Evolutionary conservation across 1,284 basidiomycete genomes (phyloP).

Genomic region (Chondrostereum purpureum): DNA sequence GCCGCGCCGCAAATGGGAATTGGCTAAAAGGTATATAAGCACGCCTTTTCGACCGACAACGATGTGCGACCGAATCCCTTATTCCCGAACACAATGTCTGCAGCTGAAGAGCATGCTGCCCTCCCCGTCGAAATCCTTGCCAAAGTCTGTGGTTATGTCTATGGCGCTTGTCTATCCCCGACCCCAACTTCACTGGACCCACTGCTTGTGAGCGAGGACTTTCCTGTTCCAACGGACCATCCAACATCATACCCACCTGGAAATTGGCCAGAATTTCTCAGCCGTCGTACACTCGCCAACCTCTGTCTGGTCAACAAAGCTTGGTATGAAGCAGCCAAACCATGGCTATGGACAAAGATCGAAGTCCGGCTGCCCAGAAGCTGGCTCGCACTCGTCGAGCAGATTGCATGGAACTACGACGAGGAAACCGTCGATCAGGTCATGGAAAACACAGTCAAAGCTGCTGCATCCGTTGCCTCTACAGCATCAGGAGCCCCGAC

Average conservation of each 20-base stretch:
- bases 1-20: too few relatives aligned
- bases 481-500: conserved; percentile 32
- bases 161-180: conserved; percentile 52
- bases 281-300: conserved; percentile 55
- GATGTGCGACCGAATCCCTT: too few relatives aligned
- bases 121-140: conserved; percentile 47
- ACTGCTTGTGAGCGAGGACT: conserved; percentile 39
- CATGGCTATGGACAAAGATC: conserved; percentile 74
- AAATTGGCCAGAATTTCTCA: conserved; percentile 58
- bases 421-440: conserved; percentile 57
- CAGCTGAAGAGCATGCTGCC: too few relatives aligned
- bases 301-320: conserved; percentile 68
- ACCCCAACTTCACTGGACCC: conserved; percentile 62
- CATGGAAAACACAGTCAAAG: conserved; percentile 58
- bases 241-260: conserved; percentile 66
- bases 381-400: conserved; percentile 74
- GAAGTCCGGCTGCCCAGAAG: conserved; percentile 72
- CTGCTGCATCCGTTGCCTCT: conserved; percentile 53
- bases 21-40: too few relatives aligned
- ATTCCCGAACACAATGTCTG: too few relatives aligned
- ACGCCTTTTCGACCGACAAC: too few relatives aligned
- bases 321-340: conserved; percentile 73
- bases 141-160: conserved; percentile 62
- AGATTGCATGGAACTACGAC: conserved; percentile 66
- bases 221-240: conserved; percentile 48